Percentiles rank a stretch among this genome's conserved stretches.
phyloP scores from a whole-genome alignment of 176 grass and related monocot genomes.

The Thinopyrum elongatum region DNA sequence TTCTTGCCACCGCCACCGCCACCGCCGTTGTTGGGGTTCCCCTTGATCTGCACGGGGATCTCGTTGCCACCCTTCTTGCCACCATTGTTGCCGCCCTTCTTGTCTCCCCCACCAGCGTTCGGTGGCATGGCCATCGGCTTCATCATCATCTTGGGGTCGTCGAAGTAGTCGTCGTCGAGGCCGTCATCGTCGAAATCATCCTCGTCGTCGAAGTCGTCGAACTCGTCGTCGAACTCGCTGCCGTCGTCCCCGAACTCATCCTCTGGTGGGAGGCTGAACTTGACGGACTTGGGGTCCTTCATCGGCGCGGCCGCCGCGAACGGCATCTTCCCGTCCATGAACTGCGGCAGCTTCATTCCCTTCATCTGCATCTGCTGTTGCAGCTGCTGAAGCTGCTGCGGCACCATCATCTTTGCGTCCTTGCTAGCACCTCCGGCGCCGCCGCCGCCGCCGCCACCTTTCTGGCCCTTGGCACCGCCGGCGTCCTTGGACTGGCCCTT shows the following conservation, averaged over 20 bases:
- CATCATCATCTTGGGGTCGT: constrained; percentile 63
- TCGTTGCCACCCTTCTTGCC: constrained; percentile 46
- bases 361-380: constrained; percentile 69
- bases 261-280: constrained; percentile 49
- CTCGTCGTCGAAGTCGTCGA: constrained; percentile 52
- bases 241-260: constrained; percentile 42
- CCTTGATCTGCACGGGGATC: constrained; percentile 51
- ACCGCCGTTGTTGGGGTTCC: constrained; percentile 3
- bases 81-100: constrained; percentile 40
- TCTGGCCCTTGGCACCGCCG: constrained; percentile 26
- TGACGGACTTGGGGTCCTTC: constrained; percentile 64
- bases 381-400: constrained; percentile 58
- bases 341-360: constrained; percentile 56
- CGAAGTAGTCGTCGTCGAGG: constrained; percentile 51
- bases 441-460: neutral
- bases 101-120: constrained; percentile 21
- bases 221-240: constrained; percentile 62
- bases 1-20: constrained; percentile 47
- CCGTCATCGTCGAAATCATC: constrained; percentile 54
- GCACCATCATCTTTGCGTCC: constrained; percentile 27
- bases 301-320: neutral
- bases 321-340: constrained; percentile 62
- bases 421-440: constrained; percentile 19
- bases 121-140: constrained; percentile 38
- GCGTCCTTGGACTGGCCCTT: constrained; percentile 44